Conservation (phyloP, 1,284 basidiomycete species). For the Caloboletus firmus region DNA sequence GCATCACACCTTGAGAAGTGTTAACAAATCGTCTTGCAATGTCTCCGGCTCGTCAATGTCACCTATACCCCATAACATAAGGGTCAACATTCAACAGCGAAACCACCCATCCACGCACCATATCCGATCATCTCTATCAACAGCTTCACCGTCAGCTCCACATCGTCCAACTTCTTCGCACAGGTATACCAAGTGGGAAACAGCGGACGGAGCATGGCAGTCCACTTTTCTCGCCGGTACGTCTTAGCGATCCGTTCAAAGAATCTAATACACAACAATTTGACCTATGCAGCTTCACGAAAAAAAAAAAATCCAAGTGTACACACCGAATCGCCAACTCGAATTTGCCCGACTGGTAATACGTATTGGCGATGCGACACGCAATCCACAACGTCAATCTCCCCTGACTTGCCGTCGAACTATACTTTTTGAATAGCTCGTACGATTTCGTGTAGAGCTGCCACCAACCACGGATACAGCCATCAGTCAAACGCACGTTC, state of each 20-base stretch:
- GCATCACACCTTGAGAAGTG: constrained; percentile 61
- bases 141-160: constrained; percentile 70
- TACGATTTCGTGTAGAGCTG: constrained; percentile 90
- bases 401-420: constrained; percentile 50
- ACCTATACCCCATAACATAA: constrained; percentile 8
- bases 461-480: background rate
- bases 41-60: constrained; percentile 48
- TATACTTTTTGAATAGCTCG: constrained; percentile 81
- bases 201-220: constrained; percentile 66
- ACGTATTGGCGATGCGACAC: constrained; percentile 81
- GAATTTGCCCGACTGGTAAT: constrained; percentile 73
- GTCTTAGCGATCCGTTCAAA: constrained; percentile 85
- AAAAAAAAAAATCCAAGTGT: background rate
- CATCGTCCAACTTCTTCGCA: constrained; percentile 71
- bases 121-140: constrained; percentile 81
- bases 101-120: constrained; percentile 44
- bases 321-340: constrained; percentile 78
- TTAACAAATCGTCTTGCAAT: constrained; percentile 65
- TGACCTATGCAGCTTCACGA: background rate
- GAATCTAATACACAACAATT: constrained; percentile 55
- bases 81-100: constrained; percentile 1
- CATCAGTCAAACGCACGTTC: background rate
- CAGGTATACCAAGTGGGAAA: constrained; percentile 78
- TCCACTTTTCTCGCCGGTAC: constrained; percentile 82
- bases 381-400: constrained; percentile 84